A percentile compares a stretch with the other conserved stretches of the same genome.
Evolutionary conservation across 2,329 filamentous ascomycete genomes (phyloP).

Genomic region (Botrytis porri): DNA sequence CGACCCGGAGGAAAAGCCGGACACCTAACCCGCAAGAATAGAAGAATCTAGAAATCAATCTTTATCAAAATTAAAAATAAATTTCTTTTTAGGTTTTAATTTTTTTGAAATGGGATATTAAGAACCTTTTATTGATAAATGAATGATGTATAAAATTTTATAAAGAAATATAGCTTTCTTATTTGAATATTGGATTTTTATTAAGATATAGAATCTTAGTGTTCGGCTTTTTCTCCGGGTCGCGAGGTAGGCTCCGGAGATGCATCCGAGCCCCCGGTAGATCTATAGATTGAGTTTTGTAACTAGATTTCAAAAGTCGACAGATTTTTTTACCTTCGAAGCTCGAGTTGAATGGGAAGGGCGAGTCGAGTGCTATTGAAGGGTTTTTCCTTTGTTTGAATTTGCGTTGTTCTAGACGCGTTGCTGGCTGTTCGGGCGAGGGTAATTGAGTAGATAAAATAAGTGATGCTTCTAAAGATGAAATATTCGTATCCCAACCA

Average conservation of each 20-base stretch:
- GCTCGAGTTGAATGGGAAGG: neutral
- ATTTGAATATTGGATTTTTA: neutral
- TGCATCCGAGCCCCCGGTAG: neutral
- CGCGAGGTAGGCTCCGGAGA: too few species aligned
- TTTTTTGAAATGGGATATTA: neutral
- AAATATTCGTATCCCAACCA: neutral
- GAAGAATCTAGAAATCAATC: neutral
- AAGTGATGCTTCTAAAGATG: neutral
- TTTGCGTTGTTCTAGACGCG: neutral
- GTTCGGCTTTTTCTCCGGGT: neutral
- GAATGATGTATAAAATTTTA: rapidly evolving
- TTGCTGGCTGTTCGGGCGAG: neutral
- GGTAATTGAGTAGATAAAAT: neutral
- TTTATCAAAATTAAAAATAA: neutral
- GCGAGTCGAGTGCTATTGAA: neutral
- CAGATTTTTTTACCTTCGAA: neutral
- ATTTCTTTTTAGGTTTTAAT: neutral
- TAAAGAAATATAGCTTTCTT: neutral
- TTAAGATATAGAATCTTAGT: neutral
- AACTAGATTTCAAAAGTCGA: neutral
- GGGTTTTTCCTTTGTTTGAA: neutral
- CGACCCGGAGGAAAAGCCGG: neutral
- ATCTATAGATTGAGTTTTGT: neutral
- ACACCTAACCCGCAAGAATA: neutral
- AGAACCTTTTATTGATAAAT: neutral